phyloP scores from a whole-genome alignment of 257 asterid species.

The Solanum bulbocastanum region DNA sequence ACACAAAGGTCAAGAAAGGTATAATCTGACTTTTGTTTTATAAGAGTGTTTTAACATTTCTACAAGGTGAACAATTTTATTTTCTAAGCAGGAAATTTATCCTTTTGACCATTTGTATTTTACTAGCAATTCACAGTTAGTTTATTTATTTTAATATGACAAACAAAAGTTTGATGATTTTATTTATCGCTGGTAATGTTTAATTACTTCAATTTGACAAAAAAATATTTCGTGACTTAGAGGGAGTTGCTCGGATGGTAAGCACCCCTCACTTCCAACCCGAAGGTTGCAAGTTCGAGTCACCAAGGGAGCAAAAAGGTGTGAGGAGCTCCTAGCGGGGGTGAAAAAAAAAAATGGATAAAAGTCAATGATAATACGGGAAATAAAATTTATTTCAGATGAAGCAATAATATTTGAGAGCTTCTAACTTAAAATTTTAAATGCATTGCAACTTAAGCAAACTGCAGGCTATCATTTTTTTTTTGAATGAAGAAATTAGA shows the following conservation, averaged over 20 bases:
- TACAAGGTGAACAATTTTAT: neutral
- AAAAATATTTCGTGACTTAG: too few species aligned
- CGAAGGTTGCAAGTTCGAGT: too few species aligned
- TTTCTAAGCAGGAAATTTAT: neutral
- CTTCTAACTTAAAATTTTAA: neutral
- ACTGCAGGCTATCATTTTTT: neutral
- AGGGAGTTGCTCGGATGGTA: too few species aligned
- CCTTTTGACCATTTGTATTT: neutral
- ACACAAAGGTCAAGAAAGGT: too few species aligned
- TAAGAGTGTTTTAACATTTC: neutral
- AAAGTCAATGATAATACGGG: neutral
- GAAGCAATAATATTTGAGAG: neutral
- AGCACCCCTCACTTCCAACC: too few species aligned
- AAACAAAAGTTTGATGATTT: neutral
- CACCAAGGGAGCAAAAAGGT: too few species aligned
- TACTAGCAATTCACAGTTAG: neutral
- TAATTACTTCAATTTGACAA: neutral
- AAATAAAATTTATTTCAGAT: too few species aligned
- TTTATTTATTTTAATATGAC: neutral
- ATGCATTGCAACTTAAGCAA: neutral
- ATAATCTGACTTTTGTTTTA: too few species aligned
- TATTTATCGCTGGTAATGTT: neutral
- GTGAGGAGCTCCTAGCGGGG: too few species aligned
- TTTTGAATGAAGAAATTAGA: neutral
- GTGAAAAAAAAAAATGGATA: too few species aligned